phyloP scores from a whole-genome alignment of 2,329 filamentous ascomycete genomes.

The Drechslera avenae region DNA sequence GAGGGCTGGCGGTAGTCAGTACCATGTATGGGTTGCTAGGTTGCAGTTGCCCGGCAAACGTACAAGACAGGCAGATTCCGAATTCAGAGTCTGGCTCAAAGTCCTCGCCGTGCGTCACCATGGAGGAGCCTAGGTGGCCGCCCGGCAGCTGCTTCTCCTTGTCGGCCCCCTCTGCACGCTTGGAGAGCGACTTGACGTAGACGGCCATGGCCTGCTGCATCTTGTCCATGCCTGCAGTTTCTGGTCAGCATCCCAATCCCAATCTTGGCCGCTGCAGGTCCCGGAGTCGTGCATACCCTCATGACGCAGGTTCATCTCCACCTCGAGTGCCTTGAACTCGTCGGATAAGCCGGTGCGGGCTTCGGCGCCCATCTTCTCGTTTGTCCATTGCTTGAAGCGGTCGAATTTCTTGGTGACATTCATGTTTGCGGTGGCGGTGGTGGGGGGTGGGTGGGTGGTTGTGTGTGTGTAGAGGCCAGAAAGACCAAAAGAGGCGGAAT shows the following conservation, averaged over 20 bases:
- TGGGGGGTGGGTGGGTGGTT: no score
- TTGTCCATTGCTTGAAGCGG: conserved; percentile 96
- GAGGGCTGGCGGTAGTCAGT: conserved; percentile 59
- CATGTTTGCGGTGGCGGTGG: conserved; percentile 48
- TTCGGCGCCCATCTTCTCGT: conserved; percentile 93
- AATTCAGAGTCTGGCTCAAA: conserved; percentile 91
- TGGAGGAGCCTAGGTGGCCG: conserved; percentile 78
- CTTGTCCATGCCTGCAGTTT: conserved; percentile 76
- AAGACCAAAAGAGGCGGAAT: conserved; percentile 9
- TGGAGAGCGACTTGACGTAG: conserved; percentile 87
- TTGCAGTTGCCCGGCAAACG: conserved; percentile 35
- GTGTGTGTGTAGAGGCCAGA: conserved; percentile 1
- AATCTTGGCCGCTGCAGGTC: conserved; percentile 10
- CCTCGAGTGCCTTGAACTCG: conserved; percentile 87
- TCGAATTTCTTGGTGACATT: conserved; percentile 86
- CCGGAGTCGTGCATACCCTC: conserved; percentile 65
- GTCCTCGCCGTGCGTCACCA: conserved; percentile 89
- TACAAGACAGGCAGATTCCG: conserved; percentile 79
- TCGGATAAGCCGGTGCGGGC: conserved; percentile 85
- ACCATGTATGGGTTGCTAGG: neutral
- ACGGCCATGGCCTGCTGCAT: conserved; percentile 83
- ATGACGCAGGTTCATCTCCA: conserved; percentile 86
- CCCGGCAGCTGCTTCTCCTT: conserved; percentile 85
- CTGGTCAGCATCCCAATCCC: conserved; percentile 9
- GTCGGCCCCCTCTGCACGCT: conserved; percentile 82